These are phyloP conservation scores for Boletus pseudopeckii DNA, from an alignment of 768 basidiomycete species.

Conservation along the genomic window DNA sequence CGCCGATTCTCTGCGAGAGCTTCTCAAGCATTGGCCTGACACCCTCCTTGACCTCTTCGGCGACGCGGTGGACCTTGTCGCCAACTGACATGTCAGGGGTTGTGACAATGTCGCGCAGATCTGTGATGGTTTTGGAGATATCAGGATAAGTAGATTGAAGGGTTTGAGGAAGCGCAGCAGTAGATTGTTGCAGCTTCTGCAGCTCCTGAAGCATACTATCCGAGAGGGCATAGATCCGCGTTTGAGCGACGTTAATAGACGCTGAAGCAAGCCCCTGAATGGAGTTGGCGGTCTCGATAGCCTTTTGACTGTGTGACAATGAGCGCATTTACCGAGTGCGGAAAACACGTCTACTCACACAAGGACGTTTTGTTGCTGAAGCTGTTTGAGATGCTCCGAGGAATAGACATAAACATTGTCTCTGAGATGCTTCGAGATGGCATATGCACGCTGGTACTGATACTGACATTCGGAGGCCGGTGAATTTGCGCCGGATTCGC, in stretches of 20 bases:
- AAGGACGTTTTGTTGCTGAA: constrained; percentile 61
- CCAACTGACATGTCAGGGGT: constrained; percentile 53
- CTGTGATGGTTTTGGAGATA: constrained; percentile 48
- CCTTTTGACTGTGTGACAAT: constrained; percentile 52
- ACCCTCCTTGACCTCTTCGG: constrained; percentile 55
- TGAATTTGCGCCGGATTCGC: constrained; percentile 45
- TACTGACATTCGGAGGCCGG: constrained; percentile 57
- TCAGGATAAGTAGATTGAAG: constrained; percentile 58
- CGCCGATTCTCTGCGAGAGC: constrained; percentile 39
- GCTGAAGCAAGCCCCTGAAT: constrained; percentile 60
- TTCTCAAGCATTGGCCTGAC: constrained; percentile 61
- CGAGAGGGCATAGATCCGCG: constrained; percentile 56
- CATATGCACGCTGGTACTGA: constrained; percentile 74
- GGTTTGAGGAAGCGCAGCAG: constrained; percentile 54
- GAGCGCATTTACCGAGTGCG: background rate
- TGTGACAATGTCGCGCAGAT: constrained; percentile 52
- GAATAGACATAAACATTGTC: constrained; percentile 65
- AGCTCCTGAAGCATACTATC: constrained; percentile 66
- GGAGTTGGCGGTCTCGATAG: constrained; percentile 61
- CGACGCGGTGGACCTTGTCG: constrained; percentile 59
- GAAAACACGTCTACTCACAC: constrained; percentile 44
- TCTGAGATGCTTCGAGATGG: constrained; percentile 60
- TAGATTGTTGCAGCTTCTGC: constrained; percentile 60
- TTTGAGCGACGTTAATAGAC: constrained; percentile 51
- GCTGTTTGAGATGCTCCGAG: constrained; percentile 65